phyloP scores from a whole-genome alignment of 257 asterid species.

The Plantago elongata region DNA sequence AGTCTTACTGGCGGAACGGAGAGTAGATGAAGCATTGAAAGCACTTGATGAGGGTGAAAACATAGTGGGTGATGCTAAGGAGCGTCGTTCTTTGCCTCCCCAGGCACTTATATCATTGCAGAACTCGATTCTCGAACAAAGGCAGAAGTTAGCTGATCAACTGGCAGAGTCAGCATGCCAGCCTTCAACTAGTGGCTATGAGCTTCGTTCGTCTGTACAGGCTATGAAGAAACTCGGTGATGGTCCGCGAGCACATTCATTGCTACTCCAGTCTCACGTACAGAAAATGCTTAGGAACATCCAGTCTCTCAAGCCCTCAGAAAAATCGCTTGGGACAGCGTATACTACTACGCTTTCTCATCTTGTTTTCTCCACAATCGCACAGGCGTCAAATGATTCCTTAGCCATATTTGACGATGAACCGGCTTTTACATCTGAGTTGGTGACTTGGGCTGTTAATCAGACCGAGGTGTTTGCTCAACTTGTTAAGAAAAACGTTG shows the following conservation, averaged over 20 bases:
- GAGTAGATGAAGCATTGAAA: conserved; percentile 68
- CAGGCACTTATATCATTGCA: conserved; percentile 37
- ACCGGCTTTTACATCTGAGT: conserved; percentile 77
- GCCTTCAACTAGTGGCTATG: conserved; percentile 54
- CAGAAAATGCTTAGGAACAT: conserved; percentile 49
- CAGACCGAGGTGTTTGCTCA: conserved; percentile 55
- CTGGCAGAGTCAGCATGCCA: conserved; percentile 75
- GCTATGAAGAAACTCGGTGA: conserved; percentile 77
- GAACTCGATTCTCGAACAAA: conserved; percentile 44
- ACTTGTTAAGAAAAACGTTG: conserved; percentile 53
- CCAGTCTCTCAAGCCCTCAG: conserved; percentile 54
- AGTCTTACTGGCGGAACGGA: conserved; percentile 71
- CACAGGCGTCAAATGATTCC: conserved; percentile 82
- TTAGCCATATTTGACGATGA: conserved; percentile 74
- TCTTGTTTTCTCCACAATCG: conserved; percentile 70
- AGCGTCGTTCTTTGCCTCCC: conserved; percentile 28
- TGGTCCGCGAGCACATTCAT: conserved; percentile 80
- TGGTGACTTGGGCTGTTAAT: conserved; percentile 78
- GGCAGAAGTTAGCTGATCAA: conserved; percentile 69
- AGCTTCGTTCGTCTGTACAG: conserved; percentile 67
- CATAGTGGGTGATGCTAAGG: conserved; percentile 34
- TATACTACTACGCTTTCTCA: conserved; percentile 77
- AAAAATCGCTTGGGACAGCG: conserved; percentile 52
- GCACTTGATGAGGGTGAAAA: conserved; percentile 70
- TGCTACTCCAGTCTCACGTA: conserved; percentile 68